Evolutionary conservation across 306 rosid species (phyloP).

Genomic region (Leucaena leucocephala): DNA sequence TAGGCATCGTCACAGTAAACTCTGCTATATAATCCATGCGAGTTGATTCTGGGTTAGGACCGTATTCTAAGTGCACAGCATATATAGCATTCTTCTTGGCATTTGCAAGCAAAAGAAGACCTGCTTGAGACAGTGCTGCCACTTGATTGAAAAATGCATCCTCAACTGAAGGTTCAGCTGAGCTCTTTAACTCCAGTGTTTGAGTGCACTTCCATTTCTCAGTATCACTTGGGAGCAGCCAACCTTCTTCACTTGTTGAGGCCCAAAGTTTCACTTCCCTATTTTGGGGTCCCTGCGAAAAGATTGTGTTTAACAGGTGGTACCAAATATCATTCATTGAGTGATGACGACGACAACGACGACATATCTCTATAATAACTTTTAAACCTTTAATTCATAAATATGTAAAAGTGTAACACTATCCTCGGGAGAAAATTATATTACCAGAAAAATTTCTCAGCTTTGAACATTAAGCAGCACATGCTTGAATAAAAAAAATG

Average conservation of each 20-base stretch:
- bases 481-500: slow-evolving; percentile 7
- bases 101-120: slow-evolving; percentile 96
- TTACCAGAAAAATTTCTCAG: slow-evolving; percentile 7
- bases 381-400: not conserved
- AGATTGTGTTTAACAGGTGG: slow-evolving; percentile 18
- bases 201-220: slow-evolving; percentile 95
- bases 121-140: slow-evolving; percentile 84
- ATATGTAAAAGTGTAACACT: not conserved
- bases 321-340: slow-evolving; percentile 29
- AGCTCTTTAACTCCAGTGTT: slow-evolving; percentile 84
- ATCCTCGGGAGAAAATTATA: slow-evolving; percentile 14
- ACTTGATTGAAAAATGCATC: slow-evolving; percentile 97
- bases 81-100: slow-evolving; percentile 99
- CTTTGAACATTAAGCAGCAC: slow-evolving; percentile 1
- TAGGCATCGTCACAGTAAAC: slow-evolving; percentile 94
- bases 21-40: slow-evolving; percentile 94
- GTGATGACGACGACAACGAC: not conserved
- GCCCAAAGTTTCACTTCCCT: slow-evolving; percentile 96
- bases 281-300: slow-evolving; percentile 78
- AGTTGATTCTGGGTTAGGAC: slow-evolving; percentile 78
- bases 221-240: slow-evolving; percentile 85
- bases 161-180: slow-evolving; percentile 70
- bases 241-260: slow-evolving; percentile 86
- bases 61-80: slow-evolving; percentile 89
- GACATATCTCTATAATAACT: not conserved